Conservation (phyloP, 768 basidiomycete species). For the Mrakia blollopis region DNA sequence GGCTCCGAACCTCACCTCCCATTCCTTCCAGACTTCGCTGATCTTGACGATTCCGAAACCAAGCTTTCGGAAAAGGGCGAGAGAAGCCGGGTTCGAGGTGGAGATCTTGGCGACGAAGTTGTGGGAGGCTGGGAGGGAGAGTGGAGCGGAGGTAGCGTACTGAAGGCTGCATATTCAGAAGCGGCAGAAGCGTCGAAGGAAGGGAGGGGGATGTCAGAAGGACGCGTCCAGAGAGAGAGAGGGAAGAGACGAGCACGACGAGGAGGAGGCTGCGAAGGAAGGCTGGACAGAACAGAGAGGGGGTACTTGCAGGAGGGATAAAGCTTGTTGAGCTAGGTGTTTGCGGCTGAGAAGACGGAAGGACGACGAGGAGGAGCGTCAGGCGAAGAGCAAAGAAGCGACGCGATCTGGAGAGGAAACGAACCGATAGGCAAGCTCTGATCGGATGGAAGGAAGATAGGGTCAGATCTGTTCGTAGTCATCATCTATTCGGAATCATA, state of each 20-base stretch:
- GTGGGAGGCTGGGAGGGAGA: conserved; percentile 48
- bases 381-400: not conserved
- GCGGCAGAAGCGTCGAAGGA: too few species aligned
- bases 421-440: not conserved
- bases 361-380: not conserved
- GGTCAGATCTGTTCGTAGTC: too few species aligned
- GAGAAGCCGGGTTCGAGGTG: conserved; percentile 62
- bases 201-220: conserved; percentile 54
- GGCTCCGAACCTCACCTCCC: conserved; percentile 61
- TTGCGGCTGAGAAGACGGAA: conserved; percentile 52
- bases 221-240: conserved; percentile 46
- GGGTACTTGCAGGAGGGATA: conserved; percentile 32
- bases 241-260: not conserved
- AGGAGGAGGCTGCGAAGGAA: too few species aligned
- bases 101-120: conserved; percentile 66
- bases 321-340: conserved; percentile 47
- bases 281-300: not conserved
- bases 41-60: conserved; percentile 66
- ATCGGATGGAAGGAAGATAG: too few species aligned
- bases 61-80: conserved; percentile 66
- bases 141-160: conserved; percentile 51
- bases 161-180: too few species aligned
- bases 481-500: too few species aligned
- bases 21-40: conserved; percentile 71
- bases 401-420: not conserved